Evolutionary conservation across 139 green algal species (phyloP), one percentile per base, ranked within the genome.

Genomic region (Chlamydomonas sp.): DNA sequence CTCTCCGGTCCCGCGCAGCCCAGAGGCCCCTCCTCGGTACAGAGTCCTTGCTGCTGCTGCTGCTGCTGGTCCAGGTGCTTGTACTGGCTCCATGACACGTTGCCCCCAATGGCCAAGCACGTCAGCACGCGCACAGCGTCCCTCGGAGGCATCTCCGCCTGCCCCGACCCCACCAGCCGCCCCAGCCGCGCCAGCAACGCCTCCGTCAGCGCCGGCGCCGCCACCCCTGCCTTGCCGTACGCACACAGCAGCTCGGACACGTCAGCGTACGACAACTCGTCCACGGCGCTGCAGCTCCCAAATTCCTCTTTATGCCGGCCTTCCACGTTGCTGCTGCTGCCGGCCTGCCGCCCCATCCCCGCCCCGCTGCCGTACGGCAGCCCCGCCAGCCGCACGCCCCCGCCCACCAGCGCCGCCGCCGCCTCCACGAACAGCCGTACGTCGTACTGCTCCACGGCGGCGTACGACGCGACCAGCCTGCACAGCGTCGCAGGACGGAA

Each of bases 391-490:
- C 58, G 61, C 3, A 10, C 1, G 18, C 80, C 5, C 6, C 61
- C 49, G 2, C 63, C 59, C 57, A 31, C 2, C 61, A 91, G 81
- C 85, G 80, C 68, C 9, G 61, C 72, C 16, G 88, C 90, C 63
- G 87, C 89, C 0, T 77, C 80, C 1, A 66, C 68, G 59, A 85
- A 83, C 6, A 93, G 88, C 72, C 49, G 66, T 57, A 67, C 15
- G n/a, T 91, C 85, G 2, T 18, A 73, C 17, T 89, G 85, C 17
- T 73, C 81, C 31, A 77, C 77, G 10, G 72, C 69, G 20, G 87
- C 87, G 74, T 82, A 90, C 4, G 88, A 88, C 8, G 66, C 3
- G 17, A 93, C 20, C 81, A 93, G 77, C 57, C 83, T 18, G 31
- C 86, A 62, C 69, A 93, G 80, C 17, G 85, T 90, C 31, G 63